Base-by-base conservation (phyloP, 1,284 basidiomycete genomes). In the Marasmius oreades region DNA sequence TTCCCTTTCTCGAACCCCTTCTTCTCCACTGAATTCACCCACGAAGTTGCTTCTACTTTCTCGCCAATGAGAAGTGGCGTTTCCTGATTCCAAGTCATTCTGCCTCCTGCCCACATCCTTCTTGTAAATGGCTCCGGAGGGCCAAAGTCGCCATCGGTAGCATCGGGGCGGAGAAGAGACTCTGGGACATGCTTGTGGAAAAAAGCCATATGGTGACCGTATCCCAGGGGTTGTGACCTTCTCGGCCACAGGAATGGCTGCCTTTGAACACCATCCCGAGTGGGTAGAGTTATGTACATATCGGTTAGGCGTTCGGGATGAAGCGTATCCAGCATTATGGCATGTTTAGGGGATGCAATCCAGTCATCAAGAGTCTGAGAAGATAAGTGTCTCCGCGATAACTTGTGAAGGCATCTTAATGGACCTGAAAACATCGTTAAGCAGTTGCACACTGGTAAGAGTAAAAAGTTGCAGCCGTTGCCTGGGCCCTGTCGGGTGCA, bases 41-140 rank as follows among this genome's bases (percentile, higher is more conserved):
- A 78, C 44, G 81, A 78, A 1, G 68, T 66, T 36, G 85, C 82
- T 1, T 61, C 72, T 1, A 82, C 84, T 36, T 67, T 75, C 37
- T 77, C 73, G 10, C 88, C 90, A 22, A 90, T 73, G 23, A 72
- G 64, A 56, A 92, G 69, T 2, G 78, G 75, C 28, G 73, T 73
- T 52, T 66, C 62, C 22, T 68, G 64, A 61, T 82, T 77, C 86
- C 88, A 93, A 37, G 71, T 72, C 66, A 93, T 85, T 58, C 73
- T 78, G 0, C 92, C 91, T 20, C 87, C 82, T 0, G 88, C 90
- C 90, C 92, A 93, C 91, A 93, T 93, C 18, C 92, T 77, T 44
- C 88, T 77, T 18, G 80, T 79, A 70, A 89, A 93, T 0, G 90
- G 90, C 44, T 77, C 70, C 0, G 92, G 91, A 2, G 92, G 86